Base-by-base conservation (phyloP, 345 rosid species). In the Cardamine chenopodiifolia region DNA sequence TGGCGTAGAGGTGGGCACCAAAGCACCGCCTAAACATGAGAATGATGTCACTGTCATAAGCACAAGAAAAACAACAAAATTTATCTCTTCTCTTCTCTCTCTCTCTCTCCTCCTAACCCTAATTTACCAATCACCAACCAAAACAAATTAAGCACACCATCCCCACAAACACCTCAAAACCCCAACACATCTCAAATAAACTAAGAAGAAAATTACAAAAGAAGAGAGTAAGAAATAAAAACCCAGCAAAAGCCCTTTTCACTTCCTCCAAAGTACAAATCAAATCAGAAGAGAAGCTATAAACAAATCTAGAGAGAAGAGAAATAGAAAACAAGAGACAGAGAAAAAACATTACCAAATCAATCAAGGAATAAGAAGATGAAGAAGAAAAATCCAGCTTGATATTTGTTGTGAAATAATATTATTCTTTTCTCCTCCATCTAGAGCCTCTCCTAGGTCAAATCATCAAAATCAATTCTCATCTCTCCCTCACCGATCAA, bases 11-110 rank as follows among this genome's bases (percentile, higher is more conserved):
- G 81, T 76, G 83, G 91, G 93, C 90, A 85, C 90, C 86, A 83
- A 81, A 78, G 87, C 91, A 88, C 93, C 91, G 93, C 91, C 93
- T 90, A 83, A 73, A 77, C 81, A 77, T 80, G 84, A 61, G 34
- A 76, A 68, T 65, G 67, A 74, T 82, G 83, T 71, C 49, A 81
- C 75, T 72, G 57, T 75, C 79, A 61, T 69, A 53, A 75, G 40
- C 63, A 61, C 61, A 75, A 79, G 57, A 77, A 74, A 57, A 19
- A 72, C 77, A 44, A 79, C 72, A 74, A 76, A 19, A 60, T 17
- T 72, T 50, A 15, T 52, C 61, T 63, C 60, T 32, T 37, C 48
- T 22, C 34, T 19, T 48, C 53, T n/a, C n/a, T n/a, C n/a, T n/a
- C n/a, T n/a, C n/a, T 58, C 72, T 47, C 28, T 19, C 42, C 47